Percentiles rank a stretch among this genome's conserved stretches.
Evolutionary conservation across 1,284 basidiomycete genomes (phyloP).

Genomic region (Sporisorium reilianum): DNA sequence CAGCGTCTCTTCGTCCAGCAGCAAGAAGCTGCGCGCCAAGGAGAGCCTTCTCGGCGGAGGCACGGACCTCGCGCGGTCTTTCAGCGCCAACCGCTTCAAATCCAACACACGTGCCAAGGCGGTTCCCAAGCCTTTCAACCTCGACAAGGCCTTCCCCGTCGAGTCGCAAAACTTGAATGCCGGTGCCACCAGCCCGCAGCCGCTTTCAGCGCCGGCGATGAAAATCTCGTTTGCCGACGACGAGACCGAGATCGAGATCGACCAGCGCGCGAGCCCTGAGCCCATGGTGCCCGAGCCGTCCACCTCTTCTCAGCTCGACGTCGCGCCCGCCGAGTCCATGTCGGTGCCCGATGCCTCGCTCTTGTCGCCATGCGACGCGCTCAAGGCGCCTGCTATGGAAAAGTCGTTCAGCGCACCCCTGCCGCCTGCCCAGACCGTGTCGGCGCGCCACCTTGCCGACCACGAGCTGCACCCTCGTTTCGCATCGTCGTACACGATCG

Average conservation of each 20-base stretch:
- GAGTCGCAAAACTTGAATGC: conserved; percentile 22
- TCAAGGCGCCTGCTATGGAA: conserved; percentile 65
- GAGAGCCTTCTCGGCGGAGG: conserved; percentile 48
- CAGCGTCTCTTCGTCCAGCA: conserved; percentile 43
- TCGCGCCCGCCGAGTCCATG: conserved; percentile 8
- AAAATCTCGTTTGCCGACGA: conserved; percentile 51
- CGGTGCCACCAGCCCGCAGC: conserved; percentile 24
- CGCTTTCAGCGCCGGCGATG: conserved; percentile 48
- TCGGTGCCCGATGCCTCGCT: conserved; percentile 28
- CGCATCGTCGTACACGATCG: conserved; percentile 76
- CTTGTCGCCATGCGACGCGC: conserved; percentile 39
- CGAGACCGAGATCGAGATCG: conserved; percentile 35
- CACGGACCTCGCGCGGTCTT: conserved; percentile 43
- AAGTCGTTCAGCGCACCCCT: conserved; percentile 58
- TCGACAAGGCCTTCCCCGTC: conserved; percentile 34
- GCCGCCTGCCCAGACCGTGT: conserved; percentile 52
- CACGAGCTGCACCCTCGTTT: conserved; percentile 79
- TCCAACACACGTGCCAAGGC: conserved; percentile 39
- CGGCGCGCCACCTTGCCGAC: conserved; percentile 55
- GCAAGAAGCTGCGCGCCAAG: conserved; percentile 46
- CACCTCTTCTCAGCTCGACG: conserved; percentile 20
- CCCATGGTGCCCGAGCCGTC: conserved; percentile 21
- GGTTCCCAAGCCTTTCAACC: conserved; percentile 51
- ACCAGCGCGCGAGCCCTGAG: conserved; percentile 36
- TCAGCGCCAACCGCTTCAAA: conserved; percentile 52